Base-by-base conservation (phyloP, 192 early-diverging fungal species). In the Kappamyces sp. region DNA sequence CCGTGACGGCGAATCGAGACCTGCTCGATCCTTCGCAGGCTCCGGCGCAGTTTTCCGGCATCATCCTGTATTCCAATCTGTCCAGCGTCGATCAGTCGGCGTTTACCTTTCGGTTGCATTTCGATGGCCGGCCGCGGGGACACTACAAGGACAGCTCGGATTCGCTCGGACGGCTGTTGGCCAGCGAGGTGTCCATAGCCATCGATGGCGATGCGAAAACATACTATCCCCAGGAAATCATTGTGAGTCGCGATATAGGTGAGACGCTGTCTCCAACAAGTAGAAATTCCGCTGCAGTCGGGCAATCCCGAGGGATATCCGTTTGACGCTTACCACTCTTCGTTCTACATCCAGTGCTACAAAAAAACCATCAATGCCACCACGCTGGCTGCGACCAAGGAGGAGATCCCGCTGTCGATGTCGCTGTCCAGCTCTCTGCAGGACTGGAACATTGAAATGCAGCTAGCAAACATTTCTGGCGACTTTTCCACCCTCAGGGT, bases 301-400 rank as follows among this genome's bases (percentile, higher is more conserved):
- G 57, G 57, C 12, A 59, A 35, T 32, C 57, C 57, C 10, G 49
- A 59, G 13, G 33, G 31, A 12, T 59, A 59, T 47, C 57, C 57
- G 39, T 59, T 59, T 32, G 57, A 59, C 46, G 3, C 57, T 4
- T 59, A 59, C 43, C 34, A 35, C 5, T 8, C 57, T 32, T 36
- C 12, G 10, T 59, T 59, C 31, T 59, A 47, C 38, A 3, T 59
- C 43, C 23, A 23, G 23, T 23, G 23, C 23, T 23, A 23, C 23
- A 23, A 23, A 23, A 23, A 23, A 23, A 23, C 23, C 23, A 23
- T 23, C 23, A 23, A 23, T 23, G 23, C 23, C 23, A 23, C 23
- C 23, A 23, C 23, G 23, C 23, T 23, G 23, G 23, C 23, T 23
- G 23, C 23, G 23, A 23, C 23, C 23, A 23, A 23, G 23, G 23